A percentile compares a stretch with the other conserved stretches of the same genome.
These are phyloP conservation scores for Panicum hallii DNA, from an alignment of 202 grass and related monocot genomes.

Conservation along the genomic window DNA sequence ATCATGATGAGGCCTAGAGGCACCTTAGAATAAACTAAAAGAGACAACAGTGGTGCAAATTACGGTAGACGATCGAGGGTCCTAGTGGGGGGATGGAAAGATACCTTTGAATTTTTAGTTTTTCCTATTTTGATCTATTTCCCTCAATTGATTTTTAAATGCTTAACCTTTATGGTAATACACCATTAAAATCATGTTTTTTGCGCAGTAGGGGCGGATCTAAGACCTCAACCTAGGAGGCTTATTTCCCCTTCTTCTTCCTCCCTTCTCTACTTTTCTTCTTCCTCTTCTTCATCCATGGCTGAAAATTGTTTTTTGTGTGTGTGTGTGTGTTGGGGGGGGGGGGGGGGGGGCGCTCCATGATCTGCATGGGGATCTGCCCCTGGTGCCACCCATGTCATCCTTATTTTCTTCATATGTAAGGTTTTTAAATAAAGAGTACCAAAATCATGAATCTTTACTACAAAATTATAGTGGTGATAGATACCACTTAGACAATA, in stretches of 20 bases:
- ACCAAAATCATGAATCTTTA: neutral
- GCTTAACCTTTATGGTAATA: neutral
- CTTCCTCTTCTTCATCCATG: too few species aligned
- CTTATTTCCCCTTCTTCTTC: too few species aligned
- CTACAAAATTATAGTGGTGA: neutral
- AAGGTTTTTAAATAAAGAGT: neutral
- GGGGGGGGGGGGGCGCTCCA: too few species aligned
- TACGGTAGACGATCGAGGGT: neutral
- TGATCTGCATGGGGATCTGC: too few species aligned
- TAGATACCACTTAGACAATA: neutral
- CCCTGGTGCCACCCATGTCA: too few species aligned
- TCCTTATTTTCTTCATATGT: neutral
- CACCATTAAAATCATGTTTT: neutral
- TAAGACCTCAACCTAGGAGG: too few species aligned
- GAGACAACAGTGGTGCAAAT: neutral
- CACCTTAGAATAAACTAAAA: constrained; percentile 25
- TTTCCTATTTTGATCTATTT: neutral
- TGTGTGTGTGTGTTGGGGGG: too few species aligned
- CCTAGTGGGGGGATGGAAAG: constrained; percentile 21
- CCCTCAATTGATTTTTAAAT: neutral
- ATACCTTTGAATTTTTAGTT: neutral
- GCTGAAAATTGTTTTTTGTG: too few species aligned
- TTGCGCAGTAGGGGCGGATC: neutral
- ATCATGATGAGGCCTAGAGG: constrained; percentile 25
- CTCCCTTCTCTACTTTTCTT: too few species aligned